These are phyloP conservation scores for Kwoniella sp. DNA, from an alignment of 768 basidiomycete genomes.

Conservation along the genomic window DNA sequence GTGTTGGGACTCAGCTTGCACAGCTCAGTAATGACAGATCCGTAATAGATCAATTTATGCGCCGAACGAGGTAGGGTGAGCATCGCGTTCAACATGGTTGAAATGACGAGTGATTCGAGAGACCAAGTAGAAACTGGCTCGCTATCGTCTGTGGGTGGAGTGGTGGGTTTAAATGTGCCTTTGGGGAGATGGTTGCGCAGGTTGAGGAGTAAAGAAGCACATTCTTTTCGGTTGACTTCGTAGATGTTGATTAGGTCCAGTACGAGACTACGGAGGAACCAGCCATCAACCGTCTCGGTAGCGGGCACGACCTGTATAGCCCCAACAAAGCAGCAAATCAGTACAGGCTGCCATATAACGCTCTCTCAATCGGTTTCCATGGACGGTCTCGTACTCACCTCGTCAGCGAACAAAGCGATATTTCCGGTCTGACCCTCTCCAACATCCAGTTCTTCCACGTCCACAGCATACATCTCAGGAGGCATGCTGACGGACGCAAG, in stretches of 20 bases:
- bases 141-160: conserved; percentile 62
- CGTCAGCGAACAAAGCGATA: conserved; percentile 40
- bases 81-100: conserved; percentile 74
- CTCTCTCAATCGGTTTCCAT: too few relatives aligned
- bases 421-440: conserved; percentile 51
- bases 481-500: conserved; percentile 42
- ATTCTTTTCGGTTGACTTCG: conserved; percentile 94
- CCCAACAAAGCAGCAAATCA: too few relatives aligned
- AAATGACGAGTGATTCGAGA: conserved; percentile 82
- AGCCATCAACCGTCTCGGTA: conserved; percentile 72
- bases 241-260: conserved; percentile 82
- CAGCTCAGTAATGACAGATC: conserved; percentile 83
- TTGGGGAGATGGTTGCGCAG: conserved; percentile 78
- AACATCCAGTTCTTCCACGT: conserved; percentile 28
- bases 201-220: conserved; percentile 80
- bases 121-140: conserved; percentile 71
- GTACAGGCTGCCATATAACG: too few relatives aligned
- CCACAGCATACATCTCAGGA: conserved; percentile 47
- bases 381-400: conserved; percentile 28
- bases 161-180: conserved; percentile 82
- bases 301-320: conserved; percentile 70
- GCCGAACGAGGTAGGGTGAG: conserved; percentile 76
- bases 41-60: conserved; percentile 80
- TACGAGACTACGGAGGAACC: conserved; percentile 72
- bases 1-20: conserved; percentile 91